These are phyloP conservation scores for Penicillium mononematosum DNA, from an alignment of 495 filamentous ascomycete species.

Conservation along the genomic window DNA sequence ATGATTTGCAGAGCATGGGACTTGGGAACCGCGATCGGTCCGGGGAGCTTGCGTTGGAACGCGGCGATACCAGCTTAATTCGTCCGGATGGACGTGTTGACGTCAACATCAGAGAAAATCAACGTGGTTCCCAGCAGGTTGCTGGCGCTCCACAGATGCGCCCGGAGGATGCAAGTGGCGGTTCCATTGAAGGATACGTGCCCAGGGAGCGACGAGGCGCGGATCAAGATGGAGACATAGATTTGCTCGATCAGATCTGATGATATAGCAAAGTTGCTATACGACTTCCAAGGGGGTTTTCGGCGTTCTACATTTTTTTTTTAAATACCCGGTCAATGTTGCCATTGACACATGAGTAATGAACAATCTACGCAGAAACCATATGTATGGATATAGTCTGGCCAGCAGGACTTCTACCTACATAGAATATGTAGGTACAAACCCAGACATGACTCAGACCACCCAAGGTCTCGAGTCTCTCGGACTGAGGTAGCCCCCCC, in stretches of 20 bases:
- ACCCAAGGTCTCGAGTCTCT: constrained; percentile 17
- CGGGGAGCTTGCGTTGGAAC: constrained; percentile 46
- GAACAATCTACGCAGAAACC: constrained; percentile 22
- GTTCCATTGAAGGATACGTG: constrained; percentile 49
- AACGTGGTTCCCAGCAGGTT: constrained; percentile 12
- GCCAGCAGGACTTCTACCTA: constrained; percentile 6
- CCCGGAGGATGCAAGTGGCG: constrained; percentile 39
- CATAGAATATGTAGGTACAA: background rate
- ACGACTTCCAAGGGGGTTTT: constrained; percentile 12
- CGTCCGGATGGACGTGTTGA: constrained; percentile 36
- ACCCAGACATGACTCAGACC: constrained; percentile 13
- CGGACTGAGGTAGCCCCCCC: background rate
- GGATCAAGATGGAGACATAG: constrained; percentile 25
- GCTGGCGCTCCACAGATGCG: constrained; percentile 33
- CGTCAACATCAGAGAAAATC: constrained; percentile 44
- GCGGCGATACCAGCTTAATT: constrained; percentile 40
- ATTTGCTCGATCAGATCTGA: constrained; percentile 40
- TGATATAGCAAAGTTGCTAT: constrained; percentile 5
- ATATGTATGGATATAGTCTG: constrained; percentile 3
- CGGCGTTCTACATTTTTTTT: constrained; percentile 15
- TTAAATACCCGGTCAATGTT: constrained; percentile 26
- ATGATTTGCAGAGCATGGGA: constrained; percentile 34
- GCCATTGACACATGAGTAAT: constrained; percentile 15
- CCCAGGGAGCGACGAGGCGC: constrained; percentile 26
- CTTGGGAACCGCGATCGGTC: constrained; percentile 31